phyloP scores from a whole-genome alignment of 768 basidiomycete species.

The Tremella yokohamensis region DNA sequence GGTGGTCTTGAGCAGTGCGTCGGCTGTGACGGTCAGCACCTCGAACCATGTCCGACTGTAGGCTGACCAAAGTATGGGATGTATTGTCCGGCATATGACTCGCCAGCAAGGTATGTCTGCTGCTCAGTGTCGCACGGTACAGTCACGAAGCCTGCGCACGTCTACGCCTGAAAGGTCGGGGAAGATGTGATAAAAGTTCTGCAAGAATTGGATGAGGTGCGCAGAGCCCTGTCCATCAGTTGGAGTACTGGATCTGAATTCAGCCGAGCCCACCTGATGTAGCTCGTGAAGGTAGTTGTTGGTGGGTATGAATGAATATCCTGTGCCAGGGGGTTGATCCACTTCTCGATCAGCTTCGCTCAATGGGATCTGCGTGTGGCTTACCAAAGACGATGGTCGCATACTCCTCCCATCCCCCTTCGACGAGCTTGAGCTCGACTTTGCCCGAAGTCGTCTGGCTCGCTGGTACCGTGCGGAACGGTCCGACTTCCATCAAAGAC shows the following conservation, averaged over 20 bases:
- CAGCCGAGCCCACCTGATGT: constrained; percentile 56
- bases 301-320: constrained; percentile 83
- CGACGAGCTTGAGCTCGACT: constrained; percentile 66
- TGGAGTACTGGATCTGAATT: neutral
- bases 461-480: constrained; percentile 60
- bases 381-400: constrained; percentile 85
- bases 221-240: constrained; percentile 60
- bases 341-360: constrained; percentile 57
- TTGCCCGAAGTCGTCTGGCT: constrained; percentile 55
- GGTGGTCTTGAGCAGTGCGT: constrained; percentile 64
- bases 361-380: constrained; percentile 44
- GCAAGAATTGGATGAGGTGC: constrained; percentile 78
- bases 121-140: neutral
- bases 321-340: constrained; percentile 96
- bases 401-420: constrained; percentile 97
- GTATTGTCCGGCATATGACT: constrained; percentile 96
- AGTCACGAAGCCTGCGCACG: constrained; percentile 57
- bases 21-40: constrained; percentile 56
- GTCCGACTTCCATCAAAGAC: constrained; percentile 96
- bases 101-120: constrained; percentile 91
- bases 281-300: constrained; percentile 79
- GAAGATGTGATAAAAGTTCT: constrained; percentile 84
- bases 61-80: constrained; percentile 85
- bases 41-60: constrained; percentile 4
- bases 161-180: constrained; percentile 80